Evolutionary conservation across 495 filamentous ascomycete species (phyloP).

Genomic region (Bathelium albidoporum): DNA sequence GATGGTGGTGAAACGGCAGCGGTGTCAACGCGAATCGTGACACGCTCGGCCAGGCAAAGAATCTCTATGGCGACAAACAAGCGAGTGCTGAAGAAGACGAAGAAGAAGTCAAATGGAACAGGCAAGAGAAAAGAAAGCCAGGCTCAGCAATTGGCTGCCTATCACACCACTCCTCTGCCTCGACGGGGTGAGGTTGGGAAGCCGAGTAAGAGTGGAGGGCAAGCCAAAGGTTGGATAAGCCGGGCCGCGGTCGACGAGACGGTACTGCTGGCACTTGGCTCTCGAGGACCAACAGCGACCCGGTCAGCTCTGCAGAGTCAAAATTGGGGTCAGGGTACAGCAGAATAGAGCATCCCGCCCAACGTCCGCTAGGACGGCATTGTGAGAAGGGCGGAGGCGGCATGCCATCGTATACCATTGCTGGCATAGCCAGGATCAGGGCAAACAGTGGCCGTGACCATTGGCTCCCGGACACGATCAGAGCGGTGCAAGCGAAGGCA

Average conservation of each 20-base stretch:
- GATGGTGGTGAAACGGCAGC: not conserved
- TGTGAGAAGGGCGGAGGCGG: not conserved
- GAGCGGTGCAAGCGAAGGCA: not conserved
- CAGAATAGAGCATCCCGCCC: not conserved
- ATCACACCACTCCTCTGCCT: not conserved
- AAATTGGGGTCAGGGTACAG: not conserved
- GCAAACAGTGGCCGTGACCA: not conserved
- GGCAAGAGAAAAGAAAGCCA: not conserved
- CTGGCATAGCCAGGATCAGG: too few relatives aligned
- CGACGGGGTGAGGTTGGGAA: not conserved
- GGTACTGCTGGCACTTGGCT: not conserved
- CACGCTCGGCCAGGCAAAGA: not conserved
- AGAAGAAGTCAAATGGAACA: not conserved
- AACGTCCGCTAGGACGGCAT: not conserved
- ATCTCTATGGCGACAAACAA: too few relatives aligned
- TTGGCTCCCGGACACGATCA: not conserved
- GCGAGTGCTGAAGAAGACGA: not conserved
- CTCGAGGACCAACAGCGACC: not conserved
- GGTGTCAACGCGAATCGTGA: conserved; percentile 1
- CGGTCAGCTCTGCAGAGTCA: not conserved
- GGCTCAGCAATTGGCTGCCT: not conserved
- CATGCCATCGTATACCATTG: not conserved
- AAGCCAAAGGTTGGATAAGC: not conserved
- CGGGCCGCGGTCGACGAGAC: not conserved
- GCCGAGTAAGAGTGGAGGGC: not conserved